Base-by-base conservation (phyloP, 2,329 filamentous ascomycete species). In the Hypoxylon sp. region DNA sequence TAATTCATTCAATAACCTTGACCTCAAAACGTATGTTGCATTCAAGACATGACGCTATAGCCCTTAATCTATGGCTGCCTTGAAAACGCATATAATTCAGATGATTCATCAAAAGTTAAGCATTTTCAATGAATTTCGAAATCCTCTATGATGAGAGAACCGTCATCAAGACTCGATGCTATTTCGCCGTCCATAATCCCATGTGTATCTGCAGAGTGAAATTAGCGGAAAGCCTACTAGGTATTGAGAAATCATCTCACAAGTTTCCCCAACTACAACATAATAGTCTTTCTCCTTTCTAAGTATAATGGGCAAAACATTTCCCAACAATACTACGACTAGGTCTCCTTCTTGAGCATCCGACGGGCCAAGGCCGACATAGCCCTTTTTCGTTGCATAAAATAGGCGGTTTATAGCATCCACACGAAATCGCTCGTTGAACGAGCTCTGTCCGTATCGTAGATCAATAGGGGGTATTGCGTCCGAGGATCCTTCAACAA, bases 101-200 rank as follows among this genome's bases (percentile, higher is more conserved):
- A 13, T 1, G 32, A 34, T 34, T 3, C 2, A 34, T 5, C 5
- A 34, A 34, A 13, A 10, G 32, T 14, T 6, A 21, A 34, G 1
- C 30, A 17, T 34, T 11, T 46, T 52, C 6, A 63, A n/a, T 57
- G 25, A 25, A 57, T 63, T 13, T 50, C 60, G 9, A 63, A 57
- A 21, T 63, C 25, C 2, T 34, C 34, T 13, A 57, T 21, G 2
- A 5, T 23, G 5, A 63, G 51, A 28, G 38, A 43, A 2, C 30
- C 46, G 13, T 25, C 36, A 5, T 5, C 13, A 5, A 63, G 23
- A 9, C 34, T 21, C 4, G 52, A 13, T 28, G 52, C 45, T 57
- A 63, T 57, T 51, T 63, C 60, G 13, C 60, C 51, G 1, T 57
- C 45, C 60, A 63, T 63, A 5, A 63, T 57, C 32, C 59, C 59